phyloP scores from a whole-genome alignment of 352 stramenopile species.

The Pythium apleroticum region DNA sequence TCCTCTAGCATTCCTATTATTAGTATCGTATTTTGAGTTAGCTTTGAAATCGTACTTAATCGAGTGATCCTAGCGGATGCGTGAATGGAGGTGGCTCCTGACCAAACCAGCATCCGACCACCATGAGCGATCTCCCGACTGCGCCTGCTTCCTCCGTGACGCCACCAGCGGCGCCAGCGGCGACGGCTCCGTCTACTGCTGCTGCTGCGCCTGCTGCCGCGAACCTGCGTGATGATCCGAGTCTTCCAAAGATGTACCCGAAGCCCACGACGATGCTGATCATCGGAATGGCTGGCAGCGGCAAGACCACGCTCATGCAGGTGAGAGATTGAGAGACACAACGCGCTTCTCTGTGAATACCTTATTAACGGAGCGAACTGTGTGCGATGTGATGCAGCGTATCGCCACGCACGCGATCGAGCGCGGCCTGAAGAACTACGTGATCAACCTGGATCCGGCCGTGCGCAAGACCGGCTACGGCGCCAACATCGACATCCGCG shows the following conservation, averaged over 20 bases:
- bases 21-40: no score
- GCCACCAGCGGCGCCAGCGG: conserved; percentile 5
- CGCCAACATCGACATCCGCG: conserved; percentile 98
- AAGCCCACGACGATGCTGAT: conserved; percentile 83
- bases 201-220: not conserved
- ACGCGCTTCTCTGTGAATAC: no score
- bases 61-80: not conserved
- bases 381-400: conserved; percentile 27
- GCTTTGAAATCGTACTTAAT: conserved; percentile 16
- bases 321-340: conserved; percentile 17
- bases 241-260: conserved; percentile 50
- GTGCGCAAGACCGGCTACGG: conserved; percentile 95
- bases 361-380: not conserved
- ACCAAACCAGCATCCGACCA: not conserved
- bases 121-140: conserved; percentile 23
- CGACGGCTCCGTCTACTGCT: not conserved
- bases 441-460: conserved; percentile 98
- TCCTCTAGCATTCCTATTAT: no score
- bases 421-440: conserved; percentile 87
- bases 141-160: not conserved
- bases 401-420: conserved; percentile 72
- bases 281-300: conserved; percentile 96
- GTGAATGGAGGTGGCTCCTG: conserved; percentile 16
- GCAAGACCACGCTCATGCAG: conserved; percentile 97
- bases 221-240: conserved; percentile 24